Evolutionary conservation across 1,284 basidiomycete genomes (phyloP).

Genomic region (Amylostereum areolatum): DNA sequence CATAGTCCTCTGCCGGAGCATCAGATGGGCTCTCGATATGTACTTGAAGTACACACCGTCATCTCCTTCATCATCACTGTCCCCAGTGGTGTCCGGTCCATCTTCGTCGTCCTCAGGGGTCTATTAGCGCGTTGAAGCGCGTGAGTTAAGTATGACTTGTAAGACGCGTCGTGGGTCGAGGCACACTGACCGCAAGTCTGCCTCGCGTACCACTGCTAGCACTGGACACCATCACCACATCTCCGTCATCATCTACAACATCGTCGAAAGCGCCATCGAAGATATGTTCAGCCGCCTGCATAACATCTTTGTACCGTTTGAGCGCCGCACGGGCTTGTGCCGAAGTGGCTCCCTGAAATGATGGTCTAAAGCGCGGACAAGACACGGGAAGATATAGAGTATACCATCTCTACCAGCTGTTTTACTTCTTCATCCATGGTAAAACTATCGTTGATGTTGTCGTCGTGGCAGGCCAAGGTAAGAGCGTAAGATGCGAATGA

Average conservation of each 20-base stretch:
- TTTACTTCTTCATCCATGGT: slow-evolving; percentile 26
- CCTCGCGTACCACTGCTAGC: slow-evolving; percentile 12
- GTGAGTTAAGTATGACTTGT: neutral
- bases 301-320: slow-evolving; percentile 74
- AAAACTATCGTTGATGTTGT: neutral
- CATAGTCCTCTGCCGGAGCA: slow-evolving; percentile 44
- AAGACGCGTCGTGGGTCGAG: slow-evolving; percentile 2
- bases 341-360: slow-evolving; percentile 62
- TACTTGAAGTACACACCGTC: slow-evolving; percentile 3
- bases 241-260: slow-evolving; percentile 49
- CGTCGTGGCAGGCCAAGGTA: too few species aligned
- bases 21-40: slow-evolving; percentile 2
- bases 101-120: slow-evolving; percentile 52
- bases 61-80: slow-evolving; percentile 40
- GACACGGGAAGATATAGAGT: neutral
- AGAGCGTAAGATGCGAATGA: too few species aligned
- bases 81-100: slow-evolving; percentile 25
- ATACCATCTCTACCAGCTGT: slow-evolving; percentile 35
- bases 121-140: slow-evolving; percentile 27
- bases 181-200: slow-evolving; percentile 9
- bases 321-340: slow-evolving; percentile 77
- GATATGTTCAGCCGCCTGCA: slow-evolving; percentile 83
- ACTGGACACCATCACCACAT: slow-evolving; percentile 20
- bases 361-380: neutral
- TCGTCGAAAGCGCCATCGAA: slow-evolving; percentile 78